Conservation (phyloP, 176 grass and related monocot genomes). For the Ensete ventricosum region DNA sequence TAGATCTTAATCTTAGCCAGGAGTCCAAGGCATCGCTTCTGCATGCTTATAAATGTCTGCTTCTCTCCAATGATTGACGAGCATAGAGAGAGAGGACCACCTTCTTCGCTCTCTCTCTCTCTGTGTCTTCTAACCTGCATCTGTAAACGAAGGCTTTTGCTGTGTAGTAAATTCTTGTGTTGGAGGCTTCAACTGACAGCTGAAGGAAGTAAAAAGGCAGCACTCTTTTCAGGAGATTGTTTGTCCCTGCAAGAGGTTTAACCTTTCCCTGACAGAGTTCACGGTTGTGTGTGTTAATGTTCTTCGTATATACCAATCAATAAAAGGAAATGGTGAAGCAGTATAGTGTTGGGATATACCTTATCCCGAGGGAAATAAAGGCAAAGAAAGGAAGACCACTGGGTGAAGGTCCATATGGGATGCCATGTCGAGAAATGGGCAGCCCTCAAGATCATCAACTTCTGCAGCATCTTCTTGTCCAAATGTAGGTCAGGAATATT, state of each 20-base stretch:
- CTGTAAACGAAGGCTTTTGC: too few relatives aligned
- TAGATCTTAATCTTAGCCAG: too few relatives aligned
- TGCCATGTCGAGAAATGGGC: not conserved
- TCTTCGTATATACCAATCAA: too few relatives aligned
- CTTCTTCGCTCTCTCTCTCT: not conserved
- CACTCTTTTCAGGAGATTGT: not conserved
- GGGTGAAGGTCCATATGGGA: not conserved
- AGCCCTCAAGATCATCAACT: not conserved
- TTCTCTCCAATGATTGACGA: too few relatives aligned
- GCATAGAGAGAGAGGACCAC: too few relatives aligned
- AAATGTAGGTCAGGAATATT: conserved; percentile 1
- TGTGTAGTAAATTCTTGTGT: not conserved
- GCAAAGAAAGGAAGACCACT: too few relatives aligned
- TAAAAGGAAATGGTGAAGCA: too few relatives aligned
- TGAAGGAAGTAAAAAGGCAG: not conserved
- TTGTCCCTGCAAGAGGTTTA: not conserved
- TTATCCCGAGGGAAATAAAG: too few relatives aligned
- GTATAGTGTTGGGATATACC: too few relatives aligned
- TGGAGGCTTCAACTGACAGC: not conserved
- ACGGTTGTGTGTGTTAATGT: too few relatives aligned
- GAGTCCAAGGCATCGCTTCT: too few relatives aligned
- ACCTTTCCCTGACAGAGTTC: not conserved
- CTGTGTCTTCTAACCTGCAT: not conserved
- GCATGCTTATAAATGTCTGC: too few relatives aligned
- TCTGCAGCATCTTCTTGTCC: not conserved